phyloP scores from a whole-genome alignment of 768 basidiomycete genomes.

The Cyclocybe cylindracea region DNA sequence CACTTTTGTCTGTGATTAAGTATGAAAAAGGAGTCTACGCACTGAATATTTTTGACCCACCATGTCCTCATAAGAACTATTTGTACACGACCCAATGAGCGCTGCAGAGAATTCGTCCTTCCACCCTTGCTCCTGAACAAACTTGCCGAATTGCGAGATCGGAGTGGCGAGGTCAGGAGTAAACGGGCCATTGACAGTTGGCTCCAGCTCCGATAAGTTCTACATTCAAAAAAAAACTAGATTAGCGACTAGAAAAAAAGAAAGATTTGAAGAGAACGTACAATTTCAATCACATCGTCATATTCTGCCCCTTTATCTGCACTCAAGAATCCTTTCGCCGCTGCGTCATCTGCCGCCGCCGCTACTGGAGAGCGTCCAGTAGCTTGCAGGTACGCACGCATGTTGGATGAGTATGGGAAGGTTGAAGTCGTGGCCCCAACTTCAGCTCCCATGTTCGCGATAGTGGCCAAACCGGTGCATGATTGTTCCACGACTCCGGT shows the following conservation, averaged over 20 bases:
- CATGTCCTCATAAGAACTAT: constrained; percentile 97
- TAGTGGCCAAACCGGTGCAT: constrained; percentile 93
- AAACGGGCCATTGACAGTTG: constrained; percentile 95
- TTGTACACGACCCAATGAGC: constrained; percentile 98
- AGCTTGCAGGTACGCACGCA: constrained; percentile 87
- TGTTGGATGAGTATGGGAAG: constrained; percentile 91
- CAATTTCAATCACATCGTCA: constrained; percentile 93
- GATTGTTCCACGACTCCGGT: constrained; percentile 88
- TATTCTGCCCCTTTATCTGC: constrained; percentile 91
- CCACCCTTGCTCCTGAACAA: constrained; percentile 87
- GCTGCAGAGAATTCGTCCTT: constrained; percentile 90
- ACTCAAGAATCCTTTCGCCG: constrained; percentile 70
- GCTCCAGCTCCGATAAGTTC: constrained; percentile 89
- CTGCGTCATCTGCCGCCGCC: constrained; percentile 82
- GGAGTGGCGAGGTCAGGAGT: constrained; percentile 97
- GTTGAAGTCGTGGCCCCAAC: constrained; percentile 99
- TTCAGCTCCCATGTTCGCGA: constrained; percentile 99
- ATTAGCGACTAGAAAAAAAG: neutral
- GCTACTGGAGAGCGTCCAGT: constrained; percentile 90
- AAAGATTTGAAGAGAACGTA: constrained; percentile 35
- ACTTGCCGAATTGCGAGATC: constrained; percentile 80
- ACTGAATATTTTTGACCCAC: constrained; percentile 33
- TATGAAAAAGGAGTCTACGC: constrained; percentile 4
- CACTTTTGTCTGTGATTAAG: constrained; percentile 70
- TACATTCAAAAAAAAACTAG: constrained; percentile 26